A percentile compares a stretch with the other conserved stretches of the same genome.
Evolutionary conservation across 1,284 basidiomycete genomes (phyloP).

Genomic region (Cystobasidium sp.): DNA sequence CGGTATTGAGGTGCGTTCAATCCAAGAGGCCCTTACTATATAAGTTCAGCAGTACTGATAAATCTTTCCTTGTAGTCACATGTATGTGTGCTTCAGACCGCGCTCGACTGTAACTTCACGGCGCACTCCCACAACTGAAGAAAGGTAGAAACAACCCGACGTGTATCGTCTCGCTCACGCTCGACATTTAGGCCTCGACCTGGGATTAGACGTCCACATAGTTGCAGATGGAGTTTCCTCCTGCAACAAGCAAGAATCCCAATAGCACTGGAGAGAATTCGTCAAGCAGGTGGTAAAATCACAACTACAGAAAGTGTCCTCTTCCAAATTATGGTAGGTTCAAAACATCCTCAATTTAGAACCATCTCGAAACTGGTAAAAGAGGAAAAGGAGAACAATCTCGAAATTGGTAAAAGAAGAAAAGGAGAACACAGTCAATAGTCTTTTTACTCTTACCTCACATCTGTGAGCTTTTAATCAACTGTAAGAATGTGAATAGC

Average conservation of each 20-base stretch:
- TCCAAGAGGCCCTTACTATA: no score
- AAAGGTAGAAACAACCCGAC: background rate
- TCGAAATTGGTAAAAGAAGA: no score
- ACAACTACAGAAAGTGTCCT: slow-evolving; percentile 80
- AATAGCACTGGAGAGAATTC: slow-evolving; percentile 65
- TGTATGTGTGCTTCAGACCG: slow-evolving; percentile 70
- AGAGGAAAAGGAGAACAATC: no score
- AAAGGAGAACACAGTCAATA: slow-evolving; percentile 65
- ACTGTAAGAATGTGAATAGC: background rate
- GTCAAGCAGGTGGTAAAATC: slow-evolving; percentile 73
- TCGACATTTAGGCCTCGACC: slow-evolving; percentile 47
- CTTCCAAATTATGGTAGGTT: slow-evolving; percentile 78
- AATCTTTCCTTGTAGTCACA: no score
- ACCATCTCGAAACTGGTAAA: slow-evolving; percentile 74
- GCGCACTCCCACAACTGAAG: background rate
- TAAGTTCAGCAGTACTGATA: no score
- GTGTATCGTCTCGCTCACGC: background rate
- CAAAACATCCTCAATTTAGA: slow-evolving; percentile 72
- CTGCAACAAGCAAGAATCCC: slow-evolving; percentile 66
- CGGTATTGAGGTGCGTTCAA: slow-evolving; percentile 90
- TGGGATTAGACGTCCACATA: slow-evolving; percentile 68
- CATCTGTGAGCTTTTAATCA: slow-evolving; percentile 4
- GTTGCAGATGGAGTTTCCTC: slow-evolving; percentile 84
- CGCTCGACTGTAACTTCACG: slow-evolving; percentile 60
- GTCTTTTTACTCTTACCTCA: slow-evolving; percentile 51